Evolutionary conservation across 2,329 filamentous ascomycete genomes (phyloP), one percentile per base, ranked within the genome.

Genomic region (Leptodontidium sp.): DNA sequence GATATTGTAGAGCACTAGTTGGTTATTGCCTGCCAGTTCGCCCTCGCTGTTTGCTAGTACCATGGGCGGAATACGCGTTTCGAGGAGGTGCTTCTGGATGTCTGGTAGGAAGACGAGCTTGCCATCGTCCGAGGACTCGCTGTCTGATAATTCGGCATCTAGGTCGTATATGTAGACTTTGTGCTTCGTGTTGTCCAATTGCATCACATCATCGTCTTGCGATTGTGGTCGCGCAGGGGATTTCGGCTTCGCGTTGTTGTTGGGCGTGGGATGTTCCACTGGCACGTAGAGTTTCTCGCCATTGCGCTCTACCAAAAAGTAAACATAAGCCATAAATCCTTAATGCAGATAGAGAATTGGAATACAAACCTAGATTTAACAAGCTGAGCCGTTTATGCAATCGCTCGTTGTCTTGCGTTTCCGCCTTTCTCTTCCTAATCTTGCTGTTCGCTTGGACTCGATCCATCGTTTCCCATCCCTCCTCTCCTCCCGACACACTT

Each of bases 101-200:
- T 97, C 93, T 0, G 93, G 90, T 0, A 97, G 86, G 82, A 98
- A 94, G 77, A 94, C 85, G 58, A 97, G 86, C 73, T 84, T 86
- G 26, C 87, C 84, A 62, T 83, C 81, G 66, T 89, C 85, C 52
- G 87, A 83, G 59, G 84, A 82, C 69, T 91, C 88, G 35, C 86
- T 83, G 72, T 91, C 89, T 15, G 91, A 90, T 58, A 98, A 87
- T 81, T 98, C 95, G 75, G 91, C 91, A 78, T 97, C 94, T 11
- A 99, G 85, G 80, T 97, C 90, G 83, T 94, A 91, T 75, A 99
- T 94, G 84, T 96, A 98, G 69, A 98, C 89, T 77, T 91, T 93
- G 82, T 97, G 86, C 76, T 92, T 92, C 40, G 92, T 75, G 80
- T 97, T 91, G 81, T 98, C 94, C 70, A 98, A 79, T 67, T 91